Evolutionary conservation across 2,329 filamentous ascomycete genomes (phyloP).

Genomic region (Ciborinia camelliae): DNA sequence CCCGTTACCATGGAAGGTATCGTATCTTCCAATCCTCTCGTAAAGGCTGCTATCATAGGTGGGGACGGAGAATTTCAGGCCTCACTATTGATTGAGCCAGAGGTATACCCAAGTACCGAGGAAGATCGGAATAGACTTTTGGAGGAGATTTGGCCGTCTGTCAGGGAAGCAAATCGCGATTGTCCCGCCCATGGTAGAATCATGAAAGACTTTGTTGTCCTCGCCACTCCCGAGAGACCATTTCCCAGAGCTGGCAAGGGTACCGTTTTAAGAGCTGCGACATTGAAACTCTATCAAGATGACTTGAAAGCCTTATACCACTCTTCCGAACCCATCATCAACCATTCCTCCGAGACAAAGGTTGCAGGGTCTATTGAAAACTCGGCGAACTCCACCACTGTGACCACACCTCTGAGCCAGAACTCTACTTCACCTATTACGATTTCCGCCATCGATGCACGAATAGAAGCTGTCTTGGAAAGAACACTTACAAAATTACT

Average conservation of each 20-base stretch:
- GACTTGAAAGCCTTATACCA: no score
- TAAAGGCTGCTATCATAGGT: neutral
- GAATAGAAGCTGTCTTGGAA: no score
- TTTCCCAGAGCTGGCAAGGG: constrained; percentile 23
- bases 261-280: constrained; percentile 15
- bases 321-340: no score
- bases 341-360: no score
- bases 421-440: no score
- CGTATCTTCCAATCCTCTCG: neutral
- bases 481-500: no score
- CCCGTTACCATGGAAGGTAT: neutral
- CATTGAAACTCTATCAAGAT: neutral
- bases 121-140: no score
- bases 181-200: constrained; percentile 25
- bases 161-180: constrained; percentile 22
- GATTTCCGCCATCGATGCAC: no score
- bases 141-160: constrained; percentile 14
- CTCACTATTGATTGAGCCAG: neutral
- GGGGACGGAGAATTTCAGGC: neutral
- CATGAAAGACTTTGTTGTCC: constrained; percentile 20
- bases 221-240: constrained; percentile 16
- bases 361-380: no score
- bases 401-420: no score
- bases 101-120: neutral
- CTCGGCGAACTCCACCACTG: no score